These are phyloP conservation scores for Leptosphaerulina australis DNA, from an alignment of 2,329 filamentous ascomycete genomes.

Conservation along the genomic window DNA sequence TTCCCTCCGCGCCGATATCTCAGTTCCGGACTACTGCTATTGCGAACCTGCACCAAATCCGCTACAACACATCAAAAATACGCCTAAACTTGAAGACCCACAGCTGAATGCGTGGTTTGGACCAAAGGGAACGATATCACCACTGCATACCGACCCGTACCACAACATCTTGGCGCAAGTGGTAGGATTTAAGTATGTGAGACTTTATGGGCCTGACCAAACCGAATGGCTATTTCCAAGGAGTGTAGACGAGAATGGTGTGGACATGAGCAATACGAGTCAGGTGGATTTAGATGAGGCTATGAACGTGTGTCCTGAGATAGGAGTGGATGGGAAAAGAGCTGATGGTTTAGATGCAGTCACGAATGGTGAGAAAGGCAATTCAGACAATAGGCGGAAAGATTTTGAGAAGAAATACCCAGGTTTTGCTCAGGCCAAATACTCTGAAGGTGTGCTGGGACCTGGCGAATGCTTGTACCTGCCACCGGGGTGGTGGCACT, in stretches of 20 bases:
- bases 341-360: conserved; percentile 36
- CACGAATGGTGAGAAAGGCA: neutral
- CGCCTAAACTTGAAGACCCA: conserved; percentile 57
- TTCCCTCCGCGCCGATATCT: conserved; percentile 73
- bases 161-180: conserved; percentile 92
- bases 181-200: conserved; percentile 88
- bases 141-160: conserved; percentile 91
- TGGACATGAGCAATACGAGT: conserved; percentile 94
- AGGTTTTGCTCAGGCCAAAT: conserved; percentile 65
- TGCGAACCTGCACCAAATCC: conserved; percentile 57
- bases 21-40: conserved; percentile 84
- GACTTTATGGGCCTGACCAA: conserved; percentile 76
- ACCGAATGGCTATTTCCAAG: conserved; percentile 66
- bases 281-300: conserved; percentile 73
- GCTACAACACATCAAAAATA: conserved; percentile 24
- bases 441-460: conserved; percentile 76
- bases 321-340: conserved; percentile 20
- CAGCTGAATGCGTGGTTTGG: conserved; percentile 93
- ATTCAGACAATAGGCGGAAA: neutral
- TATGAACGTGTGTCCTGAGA: conserved; percentile 57
- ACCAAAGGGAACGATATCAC: conserved; percentile 84
- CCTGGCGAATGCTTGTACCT: conserved; percentile 89
- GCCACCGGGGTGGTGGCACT: conserved; percentile 97
- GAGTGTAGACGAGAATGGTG: conserved; percentile 66
- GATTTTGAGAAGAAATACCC: conserved; percentile 52